Base-by-base conservation (phyloP, 2,329 filamentous ascomycete genomes). In the Stromatinia cepivora region DNA sequence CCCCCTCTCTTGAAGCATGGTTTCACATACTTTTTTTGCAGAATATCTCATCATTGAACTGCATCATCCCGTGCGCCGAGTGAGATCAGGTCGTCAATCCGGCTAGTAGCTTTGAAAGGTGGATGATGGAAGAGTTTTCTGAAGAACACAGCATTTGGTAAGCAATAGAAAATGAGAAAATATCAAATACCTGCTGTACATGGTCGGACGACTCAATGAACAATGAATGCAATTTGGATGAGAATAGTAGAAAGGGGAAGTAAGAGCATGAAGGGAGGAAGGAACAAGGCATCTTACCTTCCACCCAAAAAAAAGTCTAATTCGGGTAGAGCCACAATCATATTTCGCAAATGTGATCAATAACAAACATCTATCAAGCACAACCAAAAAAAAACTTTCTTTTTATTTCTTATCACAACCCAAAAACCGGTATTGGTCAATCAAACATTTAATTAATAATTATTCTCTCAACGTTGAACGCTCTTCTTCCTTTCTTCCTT, bases 101-200 rank as follows among this genome's bases (percentile, higher is more conserved):
- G 66, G 66, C 58, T 64, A 64, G 57, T 64, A 52, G 48, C 66
- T 68, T 68, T 68, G 46, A 62, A 54, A 63, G 59, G 34, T 53
- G 50, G 66, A 36, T 46, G 59, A 68, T 45, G 20, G 34, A 34
- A 34, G 9, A 52, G 31, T 50, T 48, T 48, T n/a, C 13, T 31
- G 36, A 13, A 34, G 25, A 56, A 64, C 66, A 68, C 66, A 56
- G 22, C 66, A 68, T 68, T 45, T 64, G n/a, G 61, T 56, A 68
- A 54, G 39, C 17, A 54, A 56, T 54, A 46, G 25, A 46, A 66
- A 54, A n/a, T 50, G 28, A 66, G 22, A 34, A 15, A 66, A 39
- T 64, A 39, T 52, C 46, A 36, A 22, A 28, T 39, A 28, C 0
- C n/a, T 28, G 61, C 39, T 42, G 61, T 53, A 52, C 61, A 9